Evolutionary conservation across 2,329 filamentous ascomycete species (phyloP).

Genomic region (Xylariaceae sp.): DNA sequence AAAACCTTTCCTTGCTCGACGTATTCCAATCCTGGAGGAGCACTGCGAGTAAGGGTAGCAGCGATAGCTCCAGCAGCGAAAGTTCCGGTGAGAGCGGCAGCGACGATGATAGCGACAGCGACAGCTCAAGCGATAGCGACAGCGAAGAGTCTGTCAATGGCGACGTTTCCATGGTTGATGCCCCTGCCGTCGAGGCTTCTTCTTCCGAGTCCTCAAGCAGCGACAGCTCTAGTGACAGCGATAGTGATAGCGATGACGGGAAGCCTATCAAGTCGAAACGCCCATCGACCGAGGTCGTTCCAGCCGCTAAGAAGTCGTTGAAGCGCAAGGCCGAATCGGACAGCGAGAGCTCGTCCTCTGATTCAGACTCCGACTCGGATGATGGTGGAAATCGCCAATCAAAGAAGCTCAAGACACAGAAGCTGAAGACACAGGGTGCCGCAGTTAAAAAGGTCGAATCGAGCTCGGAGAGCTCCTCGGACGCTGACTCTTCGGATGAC

Average conservation of each 20-base stretch:
- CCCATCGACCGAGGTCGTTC: conserved; percentile 23
- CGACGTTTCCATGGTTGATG: conserved; percentile 46
- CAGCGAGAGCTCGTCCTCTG: conserved; percentile 35
- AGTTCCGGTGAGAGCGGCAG: conserved; percentile 21
- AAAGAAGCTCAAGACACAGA: conserved; percentile 42
- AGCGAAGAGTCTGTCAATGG: background rate
- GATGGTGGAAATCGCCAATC: conserved; percentile 37
- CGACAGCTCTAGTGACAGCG: conserved; percentile 34
- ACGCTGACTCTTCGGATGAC: conserved; percentile 21
- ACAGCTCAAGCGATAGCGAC: background rate
- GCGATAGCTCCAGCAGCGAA: conserved; percentile 1
- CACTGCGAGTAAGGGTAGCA: conserved; percentile 30
- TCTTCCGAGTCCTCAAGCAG: conserved; percentile 28
- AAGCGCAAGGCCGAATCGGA: conserved; percentile 50
- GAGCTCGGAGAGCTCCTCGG: conserved; percentile 29
- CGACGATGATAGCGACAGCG: background rate
- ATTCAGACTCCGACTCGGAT: conserved; percentile 36
- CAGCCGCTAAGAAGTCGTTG: conserved; percentile 37
- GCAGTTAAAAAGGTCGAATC: conserved; percentile 31
- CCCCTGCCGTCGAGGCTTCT: conserved; percentile 28
- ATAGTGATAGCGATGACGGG: conserved; percentile 34
- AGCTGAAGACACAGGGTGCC: conserved; percentile 22
- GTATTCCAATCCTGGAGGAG: conserved; percentile 49
- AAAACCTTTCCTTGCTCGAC: conserved; percentile 41
- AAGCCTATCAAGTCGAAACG: conserved; percentile 19